Base-by-base conservation (phyloP, 805 yeast species). In the Wickerhamiella lipophila region DNA sequence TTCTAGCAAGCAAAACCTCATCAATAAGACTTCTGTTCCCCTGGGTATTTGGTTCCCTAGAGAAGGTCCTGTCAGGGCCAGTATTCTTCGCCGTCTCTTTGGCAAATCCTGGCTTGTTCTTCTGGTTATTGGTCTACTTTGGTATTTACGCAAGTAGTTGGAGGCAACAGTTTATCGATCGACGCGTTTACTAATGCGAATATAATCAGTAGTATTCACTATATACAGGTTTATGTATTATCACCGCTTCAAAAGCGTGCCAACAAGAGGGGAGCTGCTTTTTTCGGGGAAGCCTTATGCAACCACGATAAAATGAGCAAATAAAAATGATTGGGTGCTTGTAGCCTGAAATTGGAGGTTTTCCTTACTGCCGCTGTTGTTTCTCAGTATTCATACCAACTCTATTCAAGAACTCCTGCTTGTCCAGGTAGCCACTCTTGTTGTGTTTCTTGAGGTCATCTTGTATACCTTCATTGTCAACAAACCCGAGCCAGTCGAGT, bases 401-500 rank as follows among this genome's bases (percentile, higher is more conserved):
- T 53, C 94, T 72, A 43, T 74, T 72, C 59, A 92, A 69, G 74
- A 92, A 92, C 56, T 83, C 96, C 64, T 89, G 96, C 60, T 78
- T 86, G 53, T 85, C 95, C 59, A 92, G 68, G 65, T 80, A 92
- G 7, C 98, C 98, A 47, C 80, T 92, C 68, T 83, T 88, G 62
- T 87, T 88, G 60, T 81, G 82, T 50, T 76, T 73, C 43, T 72
- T 74, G 60, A 92, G 74, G 53, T 92, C 98, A 55, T 85, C 96
- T 47, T 76, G 72, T 42, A 92, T 79, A 49, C 87, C 87, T 54
- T 80, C 79, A 55, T 82, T 74, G 65, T 89, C 96, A 26, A 92
- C 96, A 66, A 83, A 87, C 42, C 83, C 77, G 0, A 94, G 94
- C 95, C 97, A 92, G 65, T 92, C 98, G 46, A 92, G 70, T 53